phyloP scores from a whole-genome alignment of 2,329 filamentous ascomycete species.

The Xylaria polymorpha region DNA sequence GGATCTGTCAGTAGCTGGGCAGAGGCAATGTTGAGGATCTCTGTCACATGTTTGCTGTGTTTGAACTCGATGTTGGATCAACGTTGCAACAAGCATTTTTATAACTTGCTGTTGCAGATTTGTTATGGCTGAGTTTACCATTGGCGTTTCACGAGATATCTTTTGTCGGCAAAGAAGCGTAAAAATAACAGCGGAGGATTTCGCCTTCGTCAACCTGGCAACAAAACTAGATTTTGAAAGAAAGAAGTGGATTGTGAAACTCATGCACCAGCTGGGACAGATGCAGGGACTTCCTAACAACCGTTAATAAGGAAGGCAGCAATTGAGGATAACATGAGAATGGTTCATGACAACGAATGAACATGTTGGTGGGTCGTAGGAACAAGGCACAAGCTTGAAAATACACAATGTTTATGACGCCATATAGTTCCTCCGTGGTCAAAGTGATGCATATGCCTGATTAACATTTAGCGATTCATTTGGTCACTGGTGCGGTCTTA shows the following conservation, averaged over 20 bases:
- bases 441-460: constrained; percentile 12
- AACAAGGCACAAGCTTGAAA: constrained; percentile 24
- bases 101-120: constrained; percentile 1
- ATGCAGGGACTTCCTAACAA: constrained; percentile 33
- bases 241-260: constrained; percentile 31
- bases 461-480: constrained; percentile 15
- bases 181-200: constrained; percentile 23
- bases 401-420: constrained; percentile 17
- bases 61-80: constrained; percentile 5
- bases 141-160: neutral
- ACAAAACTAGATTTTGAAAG: constrained; percentile 9
- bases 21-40: neutral
- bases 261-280: constrained; percentile 30
- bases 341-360: constrained; percentile 34
- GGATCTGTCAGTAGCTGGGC: constrained; percentile 3
- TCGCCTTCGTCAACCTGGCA: constrained; percentile 18
- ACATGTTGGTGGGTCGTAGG: constrained; percentile 23
- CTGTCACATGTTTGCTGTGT: neutral
- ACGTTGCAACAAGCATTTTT: neutral
- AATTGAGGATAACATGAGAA: constrained; percentile 19
- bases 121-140: constrained; percentile 15
- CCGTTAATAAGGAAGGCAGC: constrained; percentile 34
- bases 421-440: constrained; percentile 15
- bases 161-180: neutral
- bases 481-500: constrained; percentile 9